phyloP scores from a whole-genome alignment of 192 early-diverging fungal genomes.

The Mortierella antarctica region DNA sequence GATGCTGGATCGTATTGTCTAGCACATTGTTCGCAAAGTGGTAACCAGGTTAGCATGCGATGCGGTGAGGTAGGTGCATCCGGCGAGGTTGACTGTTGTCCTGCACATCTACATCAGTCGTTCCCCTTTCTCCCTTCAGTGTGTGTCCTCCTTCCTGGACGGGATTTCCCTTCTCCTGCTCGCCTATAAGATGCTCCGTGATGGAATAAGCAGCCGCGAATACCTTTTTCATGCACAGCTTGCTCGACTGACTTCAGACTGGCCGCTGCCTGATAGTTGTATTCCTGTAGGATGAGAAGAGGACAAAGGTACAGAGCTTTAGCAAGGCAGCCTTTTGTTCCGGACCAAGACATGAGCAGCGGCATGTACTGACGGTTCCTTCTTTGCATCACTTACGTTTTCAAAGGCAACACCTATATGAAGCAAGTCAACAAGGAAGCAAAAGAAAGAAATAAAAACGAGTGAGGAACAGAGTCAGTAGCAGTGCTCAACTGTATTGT shows the following conservation, averaged over 20 bases:
- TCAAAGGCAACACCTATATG: slow-evolving; percentile 63
- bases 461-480: background rate
- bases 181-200: too few species aligned
- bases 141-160: too few species aligned
- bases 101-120: too few species aligned
- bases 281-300: slow-evolving; percentile 19
- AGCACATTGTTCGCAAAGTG: background rate
- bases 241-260: slow-evolving; percentile 50
- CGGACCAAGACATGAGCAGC: background rate
- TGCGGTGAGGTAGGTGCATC: too few species aligned
- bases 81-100: too few species aligned
- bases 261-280: slow-evolving; percentile 48
- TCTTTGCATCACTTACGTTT: slow-evolving; percentile 53
- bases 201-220: background rate
- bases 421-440: background rate
- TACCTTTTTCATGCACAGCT: slow-evolving; percentile 53
- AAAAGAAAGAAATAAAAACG: slow-evolving; percentile 11
- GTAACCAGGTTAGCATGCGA: background rate
- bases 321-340: background rate
- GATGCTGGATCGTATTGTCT: slow-evolving; percentile 54
- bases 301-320: slow-evolving; percentile 1
- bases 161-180: too few species aligned
- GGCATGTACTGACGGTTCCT: background rate
- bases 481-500: background rate
- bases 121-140: too few species aligned